Evolutionary conservation across 495 filamentous ascomycete genomes (phyloP).

Genomic region (Xylaria venustula): DNA sequence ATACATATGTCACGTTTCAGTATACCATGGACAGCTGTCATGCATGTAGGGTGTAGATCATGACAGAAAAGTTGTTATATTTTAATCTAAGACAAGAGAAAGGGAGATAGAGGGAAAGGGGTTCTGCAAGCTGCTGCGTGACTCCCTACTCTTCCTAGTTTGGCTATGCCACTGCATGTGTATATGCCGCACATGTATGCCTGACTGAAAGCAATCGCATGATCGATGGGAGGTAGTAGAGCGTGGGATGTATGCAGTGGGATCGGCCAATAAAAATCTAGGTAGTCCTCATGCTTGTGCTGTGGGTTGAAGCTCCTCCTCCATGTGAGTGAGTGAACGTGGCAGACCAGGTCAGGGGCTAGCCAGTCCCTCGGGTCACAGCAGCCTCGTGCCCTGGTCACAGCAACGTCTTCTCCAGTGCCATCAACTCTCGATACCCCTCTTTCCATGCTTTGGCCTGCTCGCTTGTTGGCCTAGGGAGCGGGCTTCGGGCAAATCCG

Average conservation of each 20-base stretch:
- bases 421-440: slow-evolving; percentile 69
- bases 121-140: not conserved
- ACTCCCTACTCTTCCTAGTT: not conserved
- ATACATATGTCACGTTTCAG: not conserved
- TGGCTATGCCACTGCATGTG: not conserved
- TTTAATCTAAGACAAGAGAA: too few relatives aligned
- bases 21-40: not conserved
- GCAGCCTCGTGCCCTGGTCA: slow-evolving; percentile 15
- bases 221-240: not conserved
- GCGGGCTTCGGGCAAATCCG: slow-evolving; percentile 61
- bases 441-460: slow-evolving; percentile 62
- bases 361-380: slow-evolving; percentile 3
- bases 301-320: not conserved
- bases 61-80: too few relatives aligned
- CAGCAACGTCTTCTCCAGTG: slow-evolving; percentile 51
- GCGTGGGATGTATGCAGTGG: not conserved
- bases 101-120: not conserved
- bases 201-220: not conserved
- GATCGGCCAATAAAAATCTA: not conserved
- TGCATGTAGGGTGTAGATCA: not conserved
- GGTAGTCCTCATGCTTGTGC: not conserved
- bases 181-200: not conserved
- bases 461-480: slow-evolving; percentile 53
- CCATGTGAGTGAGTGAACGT: not conserved
- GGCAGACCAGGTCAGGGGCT: slow-evolving; percentile 2